Percentiles rank a stretch among this genome's conserved stretches.
phyloP scores from a whole-genome alignment of 192 early-diverging fungal genomes.

The Irineochytrium annulatum region DNA sequence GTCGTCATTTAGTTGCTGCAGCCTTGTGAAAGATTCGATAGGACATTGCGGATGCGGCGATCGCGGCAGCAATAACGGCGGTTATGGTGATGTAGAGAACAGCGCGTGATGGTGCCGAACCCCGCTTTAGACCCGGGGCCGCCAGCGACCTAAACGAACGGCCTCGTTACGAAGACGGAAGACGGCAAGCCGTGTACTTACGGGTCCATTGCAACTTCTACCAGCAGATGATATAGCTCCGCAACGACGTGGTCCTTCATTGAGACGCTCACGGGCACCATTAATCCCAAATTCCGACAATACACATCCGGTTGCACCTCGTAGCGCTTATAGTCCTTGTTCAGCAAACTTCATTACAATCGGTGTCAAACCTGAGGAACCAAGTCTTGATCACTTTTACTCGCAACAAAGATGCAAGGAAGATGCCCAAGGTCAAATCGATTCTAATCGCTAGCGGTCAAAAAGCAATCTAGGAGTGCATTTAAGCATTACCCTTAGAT shows the following conservation, averaged over 20 bases:
- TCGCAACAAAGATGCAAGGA: constrained; percentile 90
- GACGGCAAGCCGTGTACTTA: constrained; percentile 15
- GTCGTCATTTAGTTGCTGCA: background rate
- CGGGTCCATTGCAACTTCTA: constrained; percentile 82
- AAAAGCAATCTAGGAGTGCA: background rate
- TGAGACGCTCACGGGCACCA: constrained; percentile 86
- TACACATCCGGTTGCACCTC: constrained; percentile 91
- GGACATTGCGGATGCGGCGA: constrained; percentile 17
- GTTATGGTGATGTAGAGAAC: constrained; percentile 18
- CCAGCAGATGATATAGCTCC: constrained; percentile 82
- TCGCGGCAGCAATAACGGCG: constrained; percentile 35
- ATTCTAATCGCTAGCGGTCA: constrained; percentile 39
- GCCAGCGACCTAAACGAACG: constrained; percentile 13
- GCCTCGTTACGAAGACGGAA: background rate
- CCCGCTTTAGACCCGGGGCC: constrained; percentile 26
- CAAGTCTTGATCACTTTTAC: constrained; percentile 88
- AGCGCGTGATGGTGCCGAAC: constrained; percentile 9
- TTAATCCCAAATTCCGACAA: constrained; percentile 79
- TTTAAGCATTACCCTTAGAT: constrained; percentile 60
- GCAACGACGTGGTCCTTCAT: constrained; percentile 81
- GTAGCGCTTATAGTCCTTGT: constrained; percentile 48
- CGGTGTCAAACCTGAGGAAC: constrained; percentile 62
- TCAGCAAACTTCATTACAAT: constrained; percentile 1
- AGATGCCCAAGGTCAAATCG: constrained; percentile 79
- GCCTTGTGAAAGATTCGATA: constrained; percentile 15